Evolutionary conservation across 2,329 filamentous ascomycete species (phyloP), one percentile per base, ranked within the genome.

Genomic region (Penicillium sp.): DNA sequence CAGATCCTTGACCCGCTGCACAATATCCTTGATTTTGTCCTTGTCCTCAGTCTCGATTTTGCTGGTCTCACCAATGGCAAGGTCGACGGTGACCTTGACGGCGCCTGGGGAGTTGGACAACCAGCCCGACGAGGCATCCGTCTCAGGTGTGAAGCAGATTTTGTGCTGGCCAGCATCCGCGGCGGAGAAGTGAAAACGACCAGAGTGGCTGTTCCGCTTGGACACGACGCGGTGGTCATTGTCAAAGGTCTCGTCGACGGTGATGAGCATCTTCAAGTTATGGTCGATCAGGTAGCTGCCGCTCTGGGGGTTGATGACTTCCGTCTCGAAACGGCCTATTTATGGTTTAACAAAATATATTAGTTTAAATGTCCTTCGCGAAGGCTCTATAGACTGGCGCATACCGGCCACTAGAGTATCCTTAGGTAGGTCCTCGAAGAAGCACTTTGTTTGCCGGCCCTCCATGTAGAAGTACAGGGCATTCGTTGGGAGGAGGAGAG

Each of bases 341-440:
- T 25, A 45, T 37, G 25, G 12, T 51, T 53, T 40, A 23, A 44
- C 23, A 9, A 31, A 9, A 4, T 3, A 13, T 2, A 15, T 56
- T 39, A 57, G 49, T 15, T 31, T 31, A 16, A 21, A 9, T 18
- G 18, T 46, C 6, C 25, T 6, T 44, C 3, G 10, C 15, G 16
- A 3, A n/a, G 21, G 21, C 5, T 10, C 16, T 16, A 25, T 9
- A 38, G 23, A 27, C 40, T 29, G 50, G 53, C 39, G 65, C 84
- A 59, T 80, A 87, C 85, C 94, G 56, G 97, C 92, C 53, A 99
- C 93, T 55, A 99, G 80, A 15, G 94, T 97, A 75, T 96, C 93
- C 81, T 97, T 97, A 63, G 94, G 92, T 56, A 99, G 84, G 76
- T 97, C 93, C 79, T 99, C 94, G 78, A 89, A 96, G 85, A 99